Percentiles rank a stretch among this genome's conserved stretches.
Evolutionary conservation across 2,329 filamentous ascomycete species (phyloP).

Genomic region (Scytalidium lignicola): DNA sequence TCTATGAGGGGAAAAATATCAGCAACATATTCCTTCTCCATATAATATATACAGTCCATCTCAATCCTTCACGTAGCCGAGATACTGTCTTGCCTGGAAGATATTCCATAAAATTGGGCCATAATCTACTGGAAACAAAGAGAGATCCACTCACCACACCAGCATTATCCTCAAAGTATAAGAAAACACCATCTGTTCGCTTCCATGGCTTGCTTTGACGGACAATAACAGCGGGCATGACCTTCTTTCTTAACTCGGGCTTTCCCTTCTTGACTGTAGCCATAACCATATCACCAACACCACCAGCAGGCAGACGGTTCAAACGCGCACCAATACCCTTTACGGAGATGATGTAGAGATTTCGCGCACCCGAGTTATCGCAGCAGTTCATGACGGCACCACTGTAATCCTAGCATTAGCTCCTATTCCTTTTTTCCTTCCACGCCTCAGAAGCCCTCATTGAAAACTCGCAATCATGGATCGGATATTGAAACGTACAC

Average conservation of each 20-base stretch:
- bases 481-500: constrained; percentile 65
- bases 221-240: constrained; percentile 99
- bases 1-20: constrained; percentile 49
- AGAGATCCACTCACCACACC: constrained; percentile 72
- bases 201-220: constrained; percentile 99
- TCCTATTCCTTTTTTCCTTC: constrained; percentile 2
- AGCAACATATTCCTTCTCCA: constrained; percentile 23
- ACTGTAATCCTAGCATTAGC: constrained; percentile 40
- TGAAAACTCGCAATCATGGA: neutral
- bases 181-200: constrained; percentile 95
- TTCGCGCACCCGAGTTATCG: constrained; percentile 98
- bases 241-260: constrained; percentile 99
- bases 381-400: constrained; percentile 99
- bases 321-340: constrained; percentile 97
- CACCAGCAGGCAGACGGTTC: constrained; percentile 93
- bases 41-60: too few species aligned
- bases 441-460: constrained; percentile 4
- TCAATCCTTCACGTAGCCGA: too few species aligned
- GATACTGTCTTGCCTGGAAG: too few species aligned
- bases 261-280: constrained; percentile 99
- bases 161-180: constrained; percentile 99
- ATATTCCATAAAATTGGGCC: neutral
- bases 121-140: constrained; percentile 4
- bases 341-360: constrained; percentile 99
- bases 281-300: constrained; percentile 99